Percentiles rank a stretch among this genome's conserved stretches.
Conservation (phyloP, 2,329 filamentous ascomycete species). For the Venturia nashicola region DNA sequence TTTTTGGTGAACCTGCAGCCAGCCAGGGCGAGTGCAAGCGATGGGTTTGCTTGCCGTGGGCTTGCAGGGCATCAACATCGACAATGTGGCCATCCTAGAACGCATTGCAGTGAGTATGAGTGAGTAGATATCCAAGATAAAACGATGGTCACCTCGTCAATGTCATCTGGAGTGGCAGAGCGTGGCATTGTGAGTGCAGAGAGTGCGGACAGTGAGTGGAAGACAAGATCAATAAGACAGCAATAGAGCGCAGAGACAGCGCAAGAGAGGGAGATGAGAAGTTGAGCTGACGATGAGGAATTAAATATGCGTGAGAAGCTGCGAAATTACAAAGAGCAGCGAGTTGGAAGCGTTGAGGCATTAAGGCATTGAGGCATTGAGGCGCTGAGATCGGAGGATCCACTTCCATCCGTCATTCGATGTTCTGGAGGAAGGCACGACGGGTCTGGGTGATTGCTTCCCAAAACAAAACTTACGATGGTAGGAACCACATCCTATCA, state of each 20-base stretch:
- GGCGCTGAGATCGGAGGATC: not conserved
- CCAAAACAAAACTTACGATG: not conserved
- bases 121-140: not conserved
- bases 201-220: not conserved
- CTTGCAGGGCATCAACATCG: slow-evolving; percentile 54
- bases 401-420: not conserved
- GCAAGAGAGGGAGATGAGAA: not conserved
- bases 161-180: slow-evolving; percentile 41
- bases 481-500: not conserved
- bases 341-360: not conserved
- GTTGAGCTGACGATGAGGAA: not conserved
- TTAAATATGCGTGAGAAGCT: not conserved
- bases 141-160: slow-evolving; percentile 31
- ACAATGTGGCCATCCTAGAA: slow-evolving; percentile 43
- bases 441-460: not conserved
- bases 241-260: not conserved
- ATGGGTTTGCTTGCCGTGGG: slow-evolving; percentile 38
- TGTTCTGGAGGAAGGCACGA: not conserved
- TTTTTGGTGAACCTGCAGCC: not conserved
- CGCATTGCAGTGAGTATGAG: not conserved
- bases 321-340: not conserved
- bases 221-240: not conserved
- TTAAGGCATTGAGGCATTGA: too few relatives aligned
- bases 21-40: not conserved
- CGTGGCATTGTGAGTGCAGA: slow-evolving; percentile 32